These are phyloP conservation scores for Fusarium sp. DNA, from an alignment of 2,329 filamentous ascomycete genomes.

Conservation along the genomic window DNA sequence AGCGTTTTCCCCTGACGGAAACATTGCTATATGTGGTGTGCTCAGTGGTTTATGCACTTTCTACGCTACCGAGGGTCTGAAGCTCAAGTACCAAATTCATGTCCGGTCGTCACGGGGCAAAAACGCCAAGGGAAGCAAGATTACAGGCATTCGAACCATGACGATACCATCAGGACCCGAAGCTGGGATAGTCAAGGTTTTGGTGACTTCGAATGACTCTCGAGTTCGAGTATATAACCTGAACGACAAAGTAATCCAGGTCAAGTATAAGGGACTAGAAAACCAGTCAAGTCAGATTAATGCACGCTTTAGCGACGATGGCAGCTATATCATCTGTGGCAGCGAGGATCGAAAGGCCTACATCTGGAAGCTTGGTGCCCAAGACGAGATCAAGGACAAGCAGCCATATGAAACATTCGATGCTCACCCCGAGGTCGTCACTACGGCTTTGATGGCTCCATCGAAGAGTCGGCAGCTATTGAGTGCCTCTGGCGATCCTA, in stretches of 20 bases:
- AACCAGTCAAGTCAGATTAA: slow-evolving; percentile 92
- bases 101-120: slow-evolving; percentile 93
- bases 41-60: slow-evolving; percentile 88
- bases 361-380: slow-evolving; percentile 75
- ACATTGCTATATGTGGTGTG: slow-evolving; percentile 87
- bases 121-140: slow-evolving; percentile 96
- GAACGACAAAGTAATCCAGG: slow-evolving; percentile 83
- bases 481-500: slow-evolving; percentile 84
- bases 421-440: slow-evolving; percentile 89
- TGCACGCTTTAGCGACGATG: slow-evolving; percentile 89
- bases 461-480: slow-evolving; percentile 81
- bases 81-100: slow-evolving; percentile 85
- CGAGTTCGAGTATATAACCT: slow-evolving; percentile 90
- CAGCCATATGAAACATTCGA: slow-evolving; percentile 89
- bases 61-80: slow-evolving; percentile 92
- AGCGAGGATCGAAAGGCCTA: slow-evolving; percentile 93
- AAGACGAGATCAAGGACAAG: slow-evolving; percentile 80
- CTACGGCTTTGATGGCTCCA: slow-evolving; percentile 88
- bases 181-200: slow-evolving; percentile 79
- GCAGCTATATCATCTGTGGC: slow-evolving; percentile 87
- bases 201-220: slow-evolving; percentile 96
- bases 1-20: slow-evolving; percentile 92
- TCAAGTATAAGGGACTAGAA: slow-evolving; percentile 92
- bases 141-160: slow-evolving; percentile 90
- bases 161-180: slow-evolving; percentile 59